Conservation (phyloP, 495 filamentous ascomycete genomes). For the Aspergillus olivimuriae region DNA sequence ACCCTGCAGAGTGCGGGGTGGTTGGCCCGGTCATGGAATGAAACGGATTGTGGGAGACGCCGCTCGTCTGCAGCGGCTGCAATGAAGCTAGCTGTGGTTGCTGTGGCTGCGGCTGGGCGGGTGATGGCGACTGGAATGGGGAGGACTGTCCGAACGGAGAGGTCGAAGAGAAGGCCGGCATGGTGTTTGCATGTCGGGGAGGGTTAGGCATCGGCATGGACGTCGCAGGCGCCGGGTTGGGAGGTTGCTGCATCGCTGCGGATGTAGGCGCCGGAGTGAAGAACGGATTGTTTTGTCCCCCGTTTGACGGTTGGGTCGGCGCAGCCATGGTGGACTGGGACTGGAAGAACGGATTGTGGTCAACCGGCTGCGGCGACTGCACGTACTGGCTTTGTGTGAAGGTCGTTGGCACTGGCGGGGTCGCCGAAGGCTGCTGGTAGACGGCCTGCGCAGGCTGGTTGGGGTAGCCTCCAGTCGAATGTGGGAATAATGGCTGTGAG, state of each 20-base stretch:
- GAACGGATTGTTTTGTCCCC: constrained; percentile 47
- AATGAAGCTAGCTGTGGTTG: constrained; percentile 7
- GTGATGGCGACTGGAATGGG: constrained; percentile 28
- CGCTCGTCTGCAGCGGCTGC: constrained; percentile 18
- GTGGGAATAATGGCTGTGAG: constrained; percentile 67
- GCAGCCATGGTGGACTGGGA: constrained; percentile 30
- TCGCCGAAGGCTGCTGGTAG: constrained; percentile 52
- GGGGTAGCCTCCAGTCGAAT: constrained; percentile 74
- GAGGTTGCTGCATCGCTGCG: constrained; percentile 22
- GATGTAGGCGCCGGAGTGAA: constrained; percentile 34
- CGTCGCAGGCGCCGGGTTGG: constrained; percentile 22
- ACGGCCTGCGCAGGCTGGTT: constrained; percentile 46
- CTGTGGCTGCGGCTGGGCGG: constrained; percentile 4
- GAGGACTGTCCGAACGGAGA: constrained; percentile 34
- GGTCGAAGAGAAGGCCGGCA: constrained; percentile 30
- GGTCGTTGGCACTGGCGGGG: constrained; percentile 52
- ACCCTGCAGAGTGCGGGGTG: constrained; percentile 24
- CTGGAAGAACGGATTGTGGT: constrained; percentile 65
- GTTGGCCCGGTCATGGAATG: constrained; percentile 26
- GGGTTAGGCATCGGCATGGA: constrained; percentile 9
- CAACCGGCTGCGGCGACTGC: constrained; percentile 36
- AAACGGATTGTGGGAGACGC: constrained; percentile 33
- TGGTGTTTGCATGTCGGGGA: constrained; percentile 38
- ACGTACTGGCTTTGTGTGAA: constrained; percentile 44
- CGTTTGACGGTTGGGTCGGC: constrained; percentile 26